Evolutionary conservation across 176 grass and related monocot genomes (phyloP).

Genomic region (Raddia guianensis): DNA sequence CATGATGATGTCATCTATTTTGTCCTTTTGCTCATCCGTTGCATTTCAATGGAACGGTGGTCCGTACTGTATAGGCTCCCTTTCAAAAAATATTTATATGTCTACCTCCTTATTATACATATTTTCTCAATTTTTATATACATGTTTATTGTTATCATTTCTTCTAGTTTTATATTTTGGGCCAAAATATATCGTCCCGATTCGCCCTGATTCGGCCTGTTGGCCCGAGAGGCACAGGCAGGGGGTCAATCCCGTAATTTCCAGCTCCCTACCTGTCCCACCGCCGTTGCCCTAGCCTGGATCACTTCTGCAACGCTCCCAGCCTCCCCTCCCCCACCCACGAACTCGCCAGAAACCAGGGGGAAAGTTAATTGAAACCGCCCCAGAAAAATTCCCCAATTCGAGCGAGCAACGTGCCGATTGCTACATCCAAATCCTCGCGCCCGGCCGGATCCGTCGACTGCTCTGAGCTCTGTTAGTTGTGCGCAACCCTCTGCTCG

Average conservation of each 20-base stretch:
- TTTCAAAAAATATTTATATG: too few relatives aligned
- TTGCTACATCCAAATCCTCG: slow-evolving; percentile 10
- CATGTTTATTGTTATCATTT: too few relatives aligned
- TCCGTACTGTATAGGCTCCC: too few relatives aligned
- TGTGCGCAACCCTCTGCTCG: background rate
- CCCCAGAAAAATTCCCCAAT: slow-evolving; percentile 26
- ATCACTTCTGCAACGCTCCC: slow-evolving; percentile 9
- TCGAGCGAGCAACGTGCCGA: slow-evolving; percentile 11
- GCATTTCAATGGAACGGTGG: too few relatives aligned
- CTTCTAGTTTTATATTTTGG: too few relatives aligned
- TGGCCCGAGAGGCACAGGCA: background rate
- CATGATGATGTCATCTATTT: too few relatives aligned
- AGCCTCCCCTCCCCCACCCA: slow-evolving; percentile 18
- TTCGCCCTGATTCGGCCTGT: too few relatives aligned
- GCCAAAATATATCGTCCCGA: too few relatives aligned
- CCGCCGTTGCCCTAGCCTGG: slow-evolving; percentile 48
- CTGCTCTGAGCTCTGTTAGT: background rate
- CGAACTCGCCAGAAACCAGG: slow-evolving; percentile 27
- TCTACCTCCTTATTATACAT: too few relatives aligned
- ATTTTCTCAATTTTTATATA: too few relatives aligned
- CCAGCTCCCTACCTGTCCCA: background rate
- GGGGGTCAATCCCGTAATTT: slow-evolving; percentile 44
- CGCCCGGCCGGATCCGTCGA: slow-evolving; percentile 25
- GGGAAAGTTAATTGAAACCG: slow-evolving; percentile 10
- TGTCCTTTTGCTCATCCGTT: too few relatives aligned